These are phyloP conservation scores for Diaporthe nobilis DNA, from an alignment of 2,329 filamentous ascomycete genomes.

Conservation along the genomic window DNA sequence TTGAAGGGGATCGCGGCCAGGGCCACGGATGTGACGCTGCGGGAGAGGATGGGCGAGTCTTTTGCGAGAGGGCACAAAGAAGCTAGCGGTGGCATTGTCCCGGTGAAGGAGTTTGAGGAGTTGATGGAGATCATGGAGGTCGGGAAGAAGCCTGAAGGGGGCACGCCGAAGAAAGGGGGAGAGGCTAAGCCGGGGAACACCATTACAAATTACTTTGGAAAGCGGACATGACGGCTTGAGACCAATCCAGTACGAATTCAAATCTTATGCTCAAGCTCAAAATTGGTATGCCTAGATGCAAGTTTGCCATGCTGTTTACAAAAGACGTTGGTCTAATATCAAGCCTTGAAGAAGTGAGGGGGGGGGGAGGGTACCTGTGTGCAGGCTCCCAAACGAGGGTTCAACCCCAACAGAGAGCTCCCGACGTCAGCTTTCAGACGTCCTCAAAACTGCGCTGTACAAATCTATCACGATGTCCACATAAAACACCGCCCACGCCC, in stretches of 20 bases:
- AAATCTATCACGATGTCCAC: conserved; percentile 39
- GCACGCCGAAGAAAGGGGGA: conserved; percentile 47
- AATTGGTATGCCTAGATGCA: background rate
- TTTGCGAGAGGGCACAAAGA: conserved; percentile 79
- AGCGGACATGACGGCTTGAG: conserved; percentile 43
- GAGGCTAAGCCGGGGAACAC: conserved; percentile 66
- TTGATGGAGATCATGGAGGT: conserved; percentile 71
- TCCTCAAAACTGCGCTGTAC: conserved; percentile 41
- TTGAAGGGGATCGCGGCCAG: conserved; percentile 65
- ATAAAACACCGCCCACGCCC: conserved; percentile 32
- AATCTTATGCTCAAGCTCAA: background rate
- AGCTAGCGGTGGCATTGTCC: conserved; percentile 76
- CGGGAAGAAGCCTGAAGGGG: conserved; percentile 64
- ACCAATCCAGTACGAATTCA: background rate
- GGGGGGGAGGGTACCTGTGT: background rate
- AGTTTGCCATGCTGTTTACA: background rate
- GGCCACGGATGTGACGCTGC: conserved; percentile 55
- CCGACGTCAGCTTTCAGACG: conserved; percentile 13
- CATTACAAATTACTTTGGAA: conserved; percentile 68
- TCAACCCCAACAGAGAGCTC: background rate
- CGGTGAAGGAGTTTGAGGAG: conserved; percentile 74
- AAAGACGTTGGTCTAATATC: too few relatives aligned
- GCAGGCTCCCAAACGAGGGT: background rate
- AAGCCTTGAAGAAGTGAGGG: background rate
- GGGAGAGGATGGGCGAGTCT: conserved; percentile 69